Evolutionary conservation across 78 protist species (phyloP).

Genomic region (Dictyostelium purpureum): DNA sequence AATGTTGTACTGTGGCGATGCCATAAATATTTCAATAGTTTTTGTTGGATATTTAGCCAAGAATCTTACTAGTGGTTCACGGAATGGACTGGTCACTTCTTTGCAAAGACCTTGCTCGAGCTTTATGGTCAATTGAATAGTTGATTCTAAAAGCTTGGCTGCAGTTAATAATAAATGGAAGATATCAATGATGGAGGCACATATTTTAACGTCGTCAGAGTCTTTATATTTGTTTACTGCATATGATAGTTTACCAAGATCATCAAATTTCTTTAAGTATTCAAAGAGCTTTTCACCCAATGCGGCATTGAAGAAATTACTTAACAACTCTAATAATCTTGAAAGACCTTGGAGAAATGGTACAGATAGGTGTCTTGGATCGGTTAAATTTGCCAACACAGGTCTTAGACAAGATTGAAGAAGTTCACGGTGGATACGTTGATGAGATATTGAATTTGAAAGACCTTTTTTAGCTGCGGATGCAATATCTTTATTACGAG

Average conservation of each 20-base stretch:
- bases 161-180: conserved; percentile 93
- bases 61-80: conserved; percentile 88
- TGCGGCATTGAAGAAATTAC: conserved; percentile 89
- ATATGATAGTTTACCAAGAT: conserved; percentile 51
- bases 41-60: conserved; percentile 80
- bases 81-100: conserved; percentile 72
- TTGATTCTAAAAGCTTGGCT: conserved; percentile 79
- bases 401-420: conserved; percentile 92
- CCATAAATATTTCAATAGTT: conserved; percentile 80
- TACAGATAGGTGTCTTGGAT: conserved; percentile 81
- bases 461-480: conserved; percentile 72
- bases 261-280: conserved; percentile 87
- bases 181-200: conserved; percentile 88
- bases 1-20: conserved; percentile 10
- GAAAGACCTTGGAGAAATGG: conserved; percentile 91
- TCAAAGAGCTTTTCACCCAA: conserved; percentile 94
- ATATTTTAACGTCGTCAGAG: conserved; percentile 68
- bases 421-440: conserved; percentile 80
- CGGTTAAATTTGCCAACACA: conserved; percentile 88
- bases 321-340: conserved; percentile 86
- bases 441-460: conserved; percentile 34
- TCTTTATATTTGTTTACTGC: conserved; percentile 10
- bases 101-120: conserved; percentile 71
- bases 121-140: conserved; percentile 44
- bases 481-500: conserved; percentile 65